Conservation (phyloP, 306 rosid species). For the Trifolium subterraneum region DNA sequence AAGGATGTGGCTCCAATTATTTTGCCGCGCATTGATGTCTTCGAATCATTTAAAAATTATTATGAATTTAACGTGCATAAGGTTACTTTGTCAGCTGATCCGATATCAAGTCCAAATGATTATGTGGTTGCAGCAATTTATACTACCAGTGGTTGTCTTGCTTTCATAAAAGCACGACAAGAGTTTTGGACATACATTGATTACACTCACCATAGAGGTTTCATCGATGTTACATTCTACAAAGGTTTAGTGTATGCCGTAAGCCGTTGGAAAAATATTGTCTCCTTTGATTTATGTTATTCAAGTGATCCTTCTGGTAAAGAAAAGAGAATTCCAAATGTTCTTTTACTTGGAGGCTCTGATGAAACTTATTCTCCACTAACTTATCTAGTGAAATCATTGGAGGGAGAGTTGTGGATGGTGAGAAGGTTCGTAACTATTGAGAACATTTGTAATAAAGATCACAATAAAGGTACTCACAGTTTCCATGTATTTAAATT, state of each 20-base stretch:
- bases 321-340: not conserved
- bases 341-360: too few species aligned
- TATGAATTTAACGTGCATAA: not conserved
- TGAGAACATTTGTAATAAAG: not conserved
- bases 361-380: not conserved
- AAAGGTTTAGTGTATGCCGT: not conserved
- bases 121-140: conserved; percentile 18
- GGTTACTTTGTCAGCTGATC: not conserved
- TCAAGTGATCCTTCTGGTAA: not conserved
- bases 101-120: not conserved
- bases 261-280: not conserved
- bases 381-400: conserved; percentile 4
- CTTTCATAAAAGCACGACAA: conserved; percentile 19
- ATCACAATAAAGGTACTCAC: not conserved
- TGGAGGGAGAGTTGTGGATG: conserved; percentile 17
- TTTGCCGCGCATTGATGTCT: not conserved
- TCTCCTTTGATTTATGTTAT: not conserved
- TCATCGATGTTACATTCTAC: conserved; percentile 4
- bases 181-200: not conserved
- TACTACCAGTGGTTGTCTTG: not conserved
- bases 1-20: conserved; percentile 8
- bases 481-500: not conserved
- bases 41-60: not conserved
- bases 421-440: not conserved
- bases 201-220: not conserved